These are phyloP conservation scores for Apiotrichum domesticum DNA, from an alignment of 1,284 basidiomycete species.

Conservation along the genomic window DNA sequence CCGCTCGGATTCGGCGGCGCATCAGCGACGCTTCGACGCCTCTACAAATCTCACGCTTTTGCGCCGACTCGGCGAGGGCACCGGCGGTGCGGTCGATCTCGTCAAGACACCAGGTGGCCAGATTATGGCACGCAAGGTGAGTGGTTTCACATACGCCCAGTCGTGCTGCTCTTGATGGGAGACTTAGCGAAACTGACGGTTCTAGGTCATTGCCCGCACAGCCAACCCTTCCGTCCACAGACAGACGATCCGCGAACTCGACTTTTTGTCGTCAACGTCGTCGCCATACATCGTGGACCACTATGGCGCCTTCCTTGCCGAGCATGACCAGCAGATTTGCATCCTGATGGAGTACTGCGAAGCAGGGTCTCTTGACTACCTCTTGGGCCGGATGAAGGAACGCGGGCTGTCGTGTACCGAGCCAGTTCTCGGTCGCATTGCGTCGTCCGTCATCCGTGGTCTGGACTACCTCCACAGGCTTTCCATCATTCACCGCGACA, in stretches of 20 bases:
- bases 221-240: constrained; percentile 78
- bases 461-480: constrained; percentile 85
- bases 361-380: constrained; percentile 72
- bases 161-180: too few relatives aligned
- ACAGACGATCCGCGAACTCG: constrained; percentile 87
- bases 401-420: constrained; percentile 77
- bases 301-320: constrained; percentile 91
- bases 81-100: constrained; percentile 90
- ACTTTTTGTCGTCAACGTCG: constrained; percentile 76
- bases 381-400: constrained; percentile 78
- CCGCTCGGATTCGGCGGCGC: not conserved
- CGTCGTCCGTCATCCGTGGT: constrained; percentile 86
- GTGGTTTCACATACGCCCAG: constrained; percentile 12
- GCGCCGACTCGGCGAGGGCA: constrained; percentile 80
- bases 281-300: constrained; percentile 88
- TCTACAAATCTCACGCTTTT: constrained; percentile 57
- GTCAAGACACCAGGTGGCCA: constrained; percentile 59
- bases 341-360: constrained; percentile 95
- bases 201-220: constrained; percentile 79
- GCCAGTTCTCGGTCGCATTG: constrained; percentile 83
- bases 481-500: constrained; percentile 93
- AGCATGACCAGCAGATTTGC: constrained; percentile 85
- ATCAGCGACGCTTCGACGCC: not conserved
- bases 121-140: constrained; percentile 82
- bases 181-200: not conserved